A percentile compares a stretch with the other conserved stretches of the same genome.
phyloP scores from a whole-genome alignment of 208 protist genomes.

The Trypanosoma scelopori region DNA sequence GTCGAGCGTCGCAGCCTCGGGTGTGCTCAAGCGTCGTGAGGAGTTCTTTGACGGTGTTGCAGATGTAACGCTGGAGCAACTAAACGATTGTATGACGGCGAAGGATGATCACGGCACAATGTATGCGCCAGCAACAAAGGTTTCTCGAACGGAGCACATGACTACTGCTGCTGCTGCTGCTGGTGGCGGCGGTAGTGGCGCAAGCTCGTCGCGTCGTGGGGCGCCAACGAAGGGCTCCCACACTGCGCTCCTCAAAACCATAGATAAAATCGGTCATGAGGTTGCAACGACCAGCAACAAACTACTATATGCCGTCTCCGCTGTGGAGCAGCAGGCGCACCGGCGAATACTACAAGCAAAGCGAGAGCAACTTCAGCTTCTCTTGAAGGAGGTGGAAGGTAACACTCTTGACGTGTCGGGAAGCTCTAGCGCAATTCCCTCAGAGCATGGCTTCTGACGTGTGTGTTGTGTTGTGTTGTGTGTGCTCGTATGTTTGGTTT shows the following conservation, averaged over 20 bases:
- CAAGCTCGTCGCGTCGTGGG: conserved; percentile 7
- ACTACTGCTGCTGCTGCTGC: neutral
- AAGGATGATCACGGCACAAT: conserved; percentile 47
- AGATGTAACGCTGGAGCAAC: conserved; percentile 52
- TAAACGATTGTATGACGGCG: conserved; percentile 15
- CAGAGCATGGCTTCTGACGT: conserved; percentile 24
- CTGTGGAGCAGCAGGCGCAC: conserved; percentile 24
- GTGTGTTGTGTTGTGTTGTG: too few relatives aligned
- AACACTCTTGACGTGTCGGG: conserved; percentile 8
- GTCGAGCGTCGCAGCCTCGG: conserved; percentile 42
- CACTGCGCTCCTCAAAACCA: conserved; percentile 21
- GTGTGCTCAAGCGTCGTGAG: conserved; percentile 51
- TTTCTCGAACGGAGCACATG: conserved; percentile 29
- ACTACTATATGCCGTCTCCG: conserved; percentile 35
- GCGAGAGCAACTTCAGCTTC: conserved; percentile 32
- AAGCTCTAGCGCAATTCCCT: conserved; percentile 17
- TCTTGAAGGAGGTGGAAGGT: conserved; percentile 23
- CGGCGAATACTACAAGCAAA: conserved; percentile 26
- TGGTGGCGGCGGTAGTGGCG: neutral
- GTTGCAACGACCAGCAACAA: conserved; percentile 26
- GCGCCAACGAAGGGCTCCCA: conserved; percentile 14
- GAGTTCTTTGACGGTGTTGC: conserved; percentile 87
- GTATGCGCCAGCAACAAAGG: conserved; percentile 31
- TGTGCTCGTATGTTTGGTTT: too few relatives aligned
- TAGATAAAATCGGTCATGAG: conserved; percentile 46